Evolutionary conservation across 768 basidiomycete genomes (phyloP).

Genomic region (Mrakia gelida): DNA sequence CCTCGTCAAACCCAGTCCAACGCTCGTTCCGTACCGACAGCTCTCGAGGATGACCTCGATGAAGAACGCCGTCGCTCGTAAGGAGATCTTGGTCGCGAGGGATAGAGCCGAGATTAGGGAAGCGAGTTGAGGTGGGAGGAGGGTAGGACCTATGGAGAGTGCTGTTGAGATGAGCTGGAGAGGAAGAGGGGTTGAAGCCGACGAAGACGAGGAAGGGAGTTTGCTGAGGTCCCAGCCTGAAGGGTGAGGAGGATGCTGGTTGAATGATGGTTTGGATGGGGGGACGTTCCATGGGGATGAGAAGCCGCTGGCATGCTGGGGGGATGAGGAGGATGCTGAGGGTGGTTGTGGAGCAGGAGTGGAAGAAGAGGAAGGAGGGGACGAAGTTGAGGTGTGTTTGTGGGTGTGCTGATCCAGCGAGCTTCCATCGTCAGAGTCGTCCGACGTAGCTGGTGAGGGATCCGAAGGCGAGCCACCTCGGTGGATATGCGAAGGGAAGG

Average conservation of each 20-base stretch:
- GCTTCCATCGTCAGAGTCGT: neutral
- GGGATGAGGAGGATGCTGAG: neutral
- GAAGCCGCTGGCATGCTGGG: neutral
- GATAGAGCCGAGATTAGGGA: constrained; percentile 43
- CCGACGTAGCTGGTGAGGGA: neutral
- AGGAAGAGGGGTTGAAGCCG: constrained; percentile 13
- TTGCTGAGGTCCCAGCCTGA: constrained; percentile 8
- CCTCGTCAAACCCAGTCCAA: constrained; percentile 41
- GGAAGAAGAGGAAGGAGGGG: neutral
- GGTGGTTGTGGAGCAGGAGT: neutral
- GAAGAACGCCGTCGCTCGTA: constrained; percentile 41
- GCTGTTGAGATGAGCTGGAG: constrained; percentile 28
- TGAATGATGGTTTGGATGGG: neutral
- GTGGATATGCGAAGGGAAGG: neutral
- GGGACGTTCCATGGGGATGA: constrained; percentile 8
- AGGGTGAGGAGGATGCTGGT: constrained; percentile 2
- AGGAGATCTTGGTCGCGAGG: constrained; percentile 39
- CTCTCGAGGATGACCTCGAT: constrained; percentile 45
- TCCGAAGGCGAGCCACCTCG: neutral
- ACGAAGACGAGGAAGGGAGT: neutral
- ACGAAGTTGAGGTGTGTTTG: neutral
- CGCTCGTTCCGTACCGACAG: constrained; percentile 38
- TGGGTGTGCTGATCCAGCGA: neutral
- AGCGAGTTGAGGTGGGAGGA: constrained; percentile 44
- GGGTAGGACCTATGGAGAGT: constrained; percentile 36